Percentiles rank a stretch among this genome's conserved stretches.
These are phyloP conservation scores for Colletotrichum caudatum DNA, from an alignment of 2,329 filamentous ascomycete genomes.

Conservation along the genomic window DNA sequence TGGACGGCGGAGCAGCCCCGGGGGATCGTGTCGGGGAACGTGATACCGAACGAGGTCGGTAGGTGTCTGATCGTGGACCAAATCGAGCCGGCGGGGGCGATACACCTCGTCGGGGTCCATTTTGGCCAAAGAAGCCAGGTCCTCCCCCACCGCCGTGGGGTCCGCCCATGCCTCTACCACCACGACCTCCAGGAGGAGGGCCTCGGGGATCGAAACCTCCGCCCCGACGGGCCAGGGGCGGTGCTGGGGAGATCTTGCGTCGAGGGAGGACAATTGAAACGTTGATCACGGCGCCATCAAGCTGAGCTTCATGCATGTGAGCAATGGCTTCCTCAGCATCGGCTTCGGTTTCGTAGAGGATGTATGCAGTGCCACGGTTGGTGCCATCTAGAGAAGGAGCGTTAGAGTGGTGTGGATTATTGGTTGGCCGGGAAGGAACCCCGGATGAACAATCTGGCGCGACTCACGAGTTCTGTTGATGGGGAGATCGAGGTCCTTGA, in stretches of 20 bases:
- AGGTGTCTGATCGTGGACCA: slow-evolving; percentile 65
- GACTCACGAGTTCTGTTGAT: slow-evolving; percentile 71
- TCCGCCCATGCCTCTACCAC: slow-evolving; percentile 42
- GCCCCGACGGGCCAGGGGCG: slow-evolving; percentile 76
- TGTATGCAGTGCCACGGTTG: slow-evolving; percentile 94
- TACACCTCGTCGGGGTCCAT: slow-evolving; percentile 54
- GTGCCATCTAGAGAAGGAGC: slow-evolving; percentile 72
- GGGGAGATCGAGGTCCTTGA: slow-evolving; percentile 89
- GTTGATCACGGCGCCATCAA: slow-evolving; percentile 85
- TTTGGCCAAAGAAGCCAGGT: slow-evolving; percentile 50
- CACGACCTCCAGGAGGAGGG: slow-evolving; percentile 51
- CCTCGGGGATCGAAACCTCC: slow-evolving; percentile 69
- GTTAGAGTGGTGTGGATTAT: slow-evolving; percentile 36
- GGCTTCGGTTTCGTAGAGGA: slow-evolving; percentile 80
- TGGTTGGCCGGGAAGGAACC: slow-evolving; percentile 4
- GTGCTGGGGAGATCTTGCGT: slow-evolving; percentile 83
- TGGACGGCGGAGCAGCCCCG: slow-evolving; percentile 48
- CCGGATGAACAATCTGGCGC: not conserved
- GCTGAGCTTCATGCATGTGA: slow-evolving; percentile 97
- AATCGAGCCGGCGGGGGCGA: slow-evolving; percentile 53
- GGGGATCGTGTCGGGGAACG: slow-evolving; percentile 59
- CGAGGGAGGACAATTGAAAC: slow-evolving; percentile 91
- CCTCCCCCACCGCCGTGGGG: slow-evolving; percentile 51
- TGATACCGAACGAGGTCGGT: slow-evolving; percentile 71
- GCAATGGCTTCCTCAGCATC: slow-evolving; percentile 91